Conservation (phyloP, 495 filamentous ascomycete species). For the Penicillium lagena region DNA sequence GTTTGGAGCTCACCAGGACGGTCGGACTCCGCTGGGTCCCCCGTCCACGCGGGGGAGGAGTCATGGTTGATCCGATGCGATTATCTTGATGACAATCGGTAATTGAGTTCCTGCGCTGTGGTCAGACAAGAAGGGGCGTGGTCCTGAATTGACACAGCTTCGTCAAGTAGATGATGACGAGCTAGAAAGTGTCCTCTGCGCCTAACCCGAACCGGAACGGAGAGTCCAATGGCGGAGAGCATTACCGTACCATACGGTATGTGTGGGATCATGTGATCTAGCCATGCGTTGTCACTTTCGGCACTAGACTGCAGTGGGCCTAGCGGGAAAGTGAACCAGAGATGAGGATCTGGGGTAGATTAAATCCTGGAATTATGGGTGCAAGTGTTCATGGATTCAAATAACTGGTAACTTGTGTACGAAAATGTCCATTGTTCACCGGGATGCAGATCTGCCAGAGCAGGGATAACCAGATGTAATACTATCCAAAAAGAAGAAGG, state of each 20-base stretch:
- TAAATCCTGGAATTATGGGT: too few relatives aligned
- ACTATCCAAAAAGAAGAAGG: too few relatives aligned
- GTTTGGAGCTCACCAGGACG: slow-evolving; percentile 40
- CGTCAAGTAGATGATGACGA: too few relatives aligned
- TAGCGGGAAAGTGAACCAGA: not conserved
- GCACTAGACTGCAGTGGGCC: not conserved
- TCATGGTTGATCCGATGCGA: slow-evolving; percentile 14
- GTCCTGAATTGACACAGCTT: too few relatives aligned
- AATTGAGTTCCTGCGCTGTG: too few relatives aligned
- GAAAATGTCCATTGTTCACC: too few relatives aligned
- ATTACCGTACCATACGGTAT: not conserved
- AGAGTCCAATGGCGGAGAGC: not conserved
- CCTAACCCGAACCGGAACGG: slow-evolving; percentile 4
- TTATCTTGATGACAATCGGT: too few relatives aligned
- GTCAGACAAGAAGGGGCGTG: too few relatives aligned
- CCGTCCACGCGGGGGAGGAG: slow-evolving; percentile 29
- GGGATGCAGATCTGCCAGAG: too few relatives aligned
- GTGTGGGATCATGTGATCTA: slow-evolving; percentile 5
- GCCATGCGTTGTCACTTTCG: slow-evolving; percentile 7
- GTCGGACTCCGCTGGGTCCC: slow-evolving; percentile 47
- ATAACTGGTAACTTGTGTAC: too few relatives aligned
- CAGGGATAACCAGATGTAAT: too few relatives aligned
- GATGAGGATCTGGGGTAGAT: slow-evolving; percentile 14
- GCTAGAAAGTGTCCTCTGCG: not conserved
- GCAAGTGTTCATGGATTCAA: not conserved